Evolutionary conservation across 495 filamentous ascomycete species (phyloP).

Genomic region (Tetracladium marchalianum): DNA sequence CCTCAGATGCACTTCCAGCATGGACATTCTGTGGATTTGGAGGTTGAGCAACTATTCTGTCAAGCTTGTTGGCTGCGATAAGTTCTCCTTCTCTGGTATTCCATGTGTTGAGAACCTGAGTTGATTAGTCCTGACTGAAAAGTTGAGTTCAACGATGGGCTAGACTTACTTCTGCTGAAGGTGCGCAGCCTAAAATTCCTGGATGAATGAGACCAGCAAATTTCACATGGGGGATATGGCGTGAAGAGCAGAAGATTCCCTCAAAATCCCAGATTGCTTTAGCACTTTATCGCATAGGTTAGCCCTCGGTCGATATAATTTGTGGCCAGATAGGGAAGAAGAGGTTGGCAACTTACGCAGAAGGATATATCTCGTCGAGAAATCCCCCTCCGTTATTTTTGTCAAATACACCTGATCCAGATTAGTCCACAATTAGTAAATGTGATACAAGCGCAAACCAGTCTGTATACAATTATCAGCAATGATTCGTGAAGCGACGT

Average conservation of each 20-base stretch:
- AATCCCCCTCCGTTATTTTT: conserved; percentile 84
- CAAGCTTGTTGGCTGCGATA: conserved; percentile 54
- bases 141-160: not conserved
- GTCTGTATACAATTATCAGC: conserved; percentile 1
- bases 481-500: not conserved
- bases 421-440: too few relatives aligned
- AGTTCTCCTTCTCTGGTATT: conserved; percentile 73
- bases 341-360: conserved; percentile 41
- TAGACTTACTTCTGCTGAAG: conserved; percentile 44
- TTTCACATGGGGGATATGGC: conserved; percentile 82
- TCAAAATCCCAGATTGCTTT: conserved; percentile 98
- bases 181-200: conserved; percentile 86
- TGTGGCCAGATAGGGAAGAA: conserved; percentile 11
- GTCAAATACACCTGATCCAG: conserved; percentile 56
- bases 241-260: conserved; percentile 83
- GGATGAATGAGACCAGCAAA: conserved; percentile 93
- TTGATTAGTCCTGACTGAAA: not conserved
- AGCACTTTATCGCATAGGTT: conserved; percentile 40
- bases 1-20: conserved; percentile 52
- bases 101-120: conserved; percentile 50
- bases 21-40: conserved; percentile 64
- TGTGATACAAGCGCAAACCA: conserved; percentile 1
- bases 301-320: conserved; percentile 16
- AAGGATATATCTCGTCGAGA: conserved; percentile 81
- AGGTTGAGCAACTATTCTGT: conserved; percentile 71